These are phyloP conservation scores for Calonectria montana DNA, from an alignment of 2,329 filamentous ascomycete genomes.

Conservation along the genomic window DNA sequence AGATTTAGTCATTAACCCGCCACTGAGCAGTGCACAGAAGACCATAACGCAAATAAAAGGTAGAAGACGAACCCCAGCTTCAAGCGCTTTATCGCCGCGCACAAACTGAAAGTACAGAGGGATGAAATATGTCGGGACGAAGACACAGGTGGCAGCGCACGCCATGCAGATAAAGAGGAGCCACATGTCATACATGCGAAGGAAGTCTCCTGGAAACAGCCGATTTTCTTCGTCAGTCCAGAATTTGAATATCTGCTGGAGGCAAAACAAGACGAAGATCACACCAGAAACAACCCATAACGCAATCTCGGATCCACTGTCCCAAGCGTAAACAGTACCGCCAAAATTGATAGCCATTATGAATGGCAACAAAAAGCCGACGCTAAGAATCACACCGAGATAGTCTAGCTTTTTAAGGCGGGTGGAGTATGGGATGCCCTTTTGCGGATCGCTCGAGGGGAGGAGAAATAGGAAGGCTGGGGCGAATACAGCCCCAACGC, in stretches of 20 bases:
- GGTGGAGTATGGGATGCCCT: slow-evolving; percentile 22
- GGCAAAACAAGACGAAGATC: slow-evolving; percentile 54
- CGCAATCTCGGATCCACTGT: slow-evolving; percentile 55
- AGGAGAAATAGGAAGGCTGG: slow-evolving; percentile 57
- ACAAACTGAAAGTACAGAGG: neutral
- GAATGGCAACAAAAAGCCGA: slow-evolving; percentile 49
- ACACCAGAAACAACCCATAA: slow-evolving; percentile 60
- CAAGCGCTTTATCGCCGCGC: neutral
- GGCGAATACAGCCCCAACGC: slow-evolving; percentile 49
- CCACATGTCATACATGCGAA: neutral
- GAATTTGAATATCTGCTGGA: slow-evolving; percentile 51
- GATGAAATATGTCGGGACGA: neutral
- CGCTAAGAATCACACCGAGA: slow-evolving; percentile 45
- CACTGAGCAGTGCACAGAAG: slow-evolving; percentile 48
- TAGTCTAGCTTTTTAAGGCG: slow-evolving; percentile 44
- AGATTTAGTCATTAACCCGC: slow-evolving; percentile 49
- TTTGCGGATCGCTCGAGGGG: slow-evolving; percentile 46
- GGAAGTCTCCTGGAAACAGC: neutral
- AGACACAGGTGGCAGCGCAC: neutral
- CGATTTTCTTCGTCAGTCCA: neutral
- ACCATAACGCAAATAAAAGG: slow-evolving; percentile 46
- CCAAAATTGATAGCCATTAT: slow-evolving; percentile 62
- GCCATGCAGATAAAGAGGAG: neutral
- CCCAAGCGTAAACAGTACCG: slow-evolving; percentile 62
- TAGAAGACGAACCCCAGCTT: neutral